Base-by-base conservation (phyloP, 164 flowering plant species). In the Sedum album region DNA sequence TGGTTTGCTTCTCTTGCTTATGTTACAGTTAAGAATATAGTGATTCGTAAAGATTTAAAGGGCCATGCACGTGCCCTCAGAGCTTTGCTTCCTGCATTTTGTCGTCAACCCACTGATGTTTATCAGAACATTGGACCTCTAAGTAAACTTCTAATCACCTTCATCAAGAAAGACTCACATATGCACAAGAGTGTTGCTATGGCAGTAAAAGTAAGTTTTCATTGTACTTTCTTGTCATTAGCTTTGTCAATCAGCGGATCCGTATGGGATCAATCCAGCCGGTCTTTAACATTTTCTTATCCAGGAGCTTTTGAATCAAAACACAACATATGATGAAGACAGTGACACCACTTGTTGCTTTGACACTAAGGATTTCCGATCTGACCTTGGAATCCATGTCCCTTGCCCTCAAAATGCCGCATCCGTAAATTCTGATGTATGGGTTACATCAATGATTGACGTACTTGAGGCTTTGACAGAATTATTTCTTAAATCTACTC, bases 31-130 rank as follows among this genome's bases (percentile, higher is more conserved):
- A 65, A 65, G 38, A 65, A 41, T 41, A 21, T 25, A 21, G 67
- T 36, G 35, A 65, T 25, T 65, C 67, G 67, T 33, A 41, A 65
- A 65, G 67, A 65, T 2, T 23, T 65, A 48, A 86, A 79, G 84
- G 76, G 76, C 68, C 77, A 74, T 75, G 82, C 85, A 31, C 79
- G 61, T 80, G 86, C 69, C 21, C 84, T 87, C 6, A 84, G 83
- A 88, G 89, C 76, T 70, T 72, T 93, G 77, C 76, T 93, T 42
- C 93, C 96, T 72, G 83, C 93, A 25, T 91, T 89, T 70, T 93
- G 97, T 73, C 80, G 79, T 36, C 72, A 78, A 75, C 88, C 97
- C 64, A 77, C 68, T 79, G 97, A 93, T 82, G 78, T 78, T 62
- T 60, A 73, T 44, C 68, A 80, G 73, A 82, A 68, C 28, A 72